Conservation (phyloP, 306 rosid species). For the Abrus precatorius region DNA sequence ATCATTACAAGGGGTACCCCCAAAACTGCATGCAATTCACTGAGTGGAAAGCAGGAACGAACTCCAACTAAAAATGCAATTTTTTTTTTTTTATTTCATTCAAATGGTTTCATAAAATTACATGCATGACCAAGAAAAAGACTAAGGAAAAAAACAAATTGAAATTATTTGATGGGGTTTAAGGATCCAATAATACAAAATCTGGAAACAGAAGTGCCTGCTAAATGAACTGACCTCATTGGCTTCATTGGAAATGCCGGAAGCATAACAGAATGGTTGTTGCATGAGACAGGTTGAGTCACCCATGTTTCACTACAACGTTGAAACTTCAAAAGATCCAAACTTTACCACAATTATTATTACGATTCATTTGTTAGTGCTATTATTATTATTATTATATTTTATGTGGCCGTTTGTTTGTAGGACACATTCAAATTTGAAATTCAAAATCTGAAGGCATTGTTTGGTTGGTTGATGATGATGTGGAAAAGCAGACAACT, state of each 20-base stretch:
- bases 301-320: slow-evolving; percentile 65
- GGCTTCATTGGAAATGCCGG: slow-evolving; percentile 80
- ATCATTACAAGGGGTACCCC: neutral
- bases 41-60: neutral
- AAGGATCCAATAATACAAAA: slow-evolving; percentile 29
- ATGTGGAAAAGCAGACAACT: slow-evolving; percentile 52
- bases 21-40: slow-evolving; percentile 4
- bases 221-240: slow-evolving; percentile 68
- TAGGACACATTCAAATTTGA: slow-evolving; percentile 70
- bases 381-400: slow-evolving; percentile 36
- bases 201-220: slow-evolving; percentile 16
- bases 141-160: neutral
- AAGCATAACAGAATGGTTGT: slow-evolving; percentile 87
- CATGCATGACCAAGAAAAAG: neutral
- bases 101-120: slow-evolving; percentile 14
- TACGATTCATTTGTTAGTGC: slow-evolving; percentile 7
- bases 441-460: slow-evolving; percentile 61
- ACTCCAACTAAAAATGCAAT: neutral
- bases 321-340: slow-evolving; percentile 54
- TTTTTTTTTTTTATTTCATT: neutral
- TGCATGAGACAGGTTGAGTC: slow-evolving; percentile 94
- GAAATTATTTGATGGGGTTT: neutral
- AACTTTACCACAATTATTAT: slow-evolving; percentile 53
- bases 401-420: slow-evolving; percentile 53
- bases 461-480: slow-evolving; percentile 34